A percentile compares a stretch with the other conserved stretches of the same genome.
phyloP scores from a whole-genome alignment of 768 basidiomycete genomes.

The Trametes cingulata region DNA sequence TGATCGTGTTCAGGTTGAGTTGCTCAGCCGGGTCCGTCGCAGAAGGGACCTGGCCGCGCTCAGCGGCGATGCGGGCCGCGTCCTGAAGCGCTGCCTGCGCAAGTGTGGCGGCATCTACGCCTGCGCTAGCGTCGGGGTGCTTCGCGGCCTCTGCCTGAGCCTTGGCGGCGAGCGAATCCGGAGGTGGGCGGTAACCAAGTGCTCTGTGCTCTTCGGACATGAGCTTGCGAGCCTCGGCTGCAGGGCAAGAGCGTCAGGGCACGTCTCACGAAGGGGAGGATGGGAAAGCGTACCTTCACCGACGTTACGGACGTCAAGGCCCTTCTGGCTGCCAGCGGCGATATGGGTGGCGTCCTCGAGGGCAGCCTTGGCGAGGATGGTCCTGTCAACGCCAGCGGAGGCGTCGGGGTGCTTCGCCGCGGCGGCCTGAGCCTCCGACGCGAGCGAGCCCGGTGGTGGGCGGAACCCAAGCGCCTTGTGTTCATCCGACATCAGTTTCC shows the following conservation, averaged over 20 bases:
- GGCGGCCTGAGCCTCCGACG: slow-evolving; percentile 28
- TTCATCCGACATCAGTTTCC: slow-evolving; percentile 31
- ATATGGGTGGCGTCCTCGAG: slow-evolving; percentile 23
- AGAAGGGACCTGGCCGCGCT: slow-evolving; percentile 1
- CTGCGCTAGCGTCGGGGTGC: slow-evolving; percentile 27
- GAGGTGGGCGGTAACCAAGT: slow-evolving; percentile 38
- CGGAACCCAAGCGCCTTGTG: slow-evolving; percentile 32
- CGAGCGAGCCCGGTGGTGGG: slow-evolving; percentile 30
- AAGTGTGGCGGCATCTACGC: slow-evolving; percentile 20
- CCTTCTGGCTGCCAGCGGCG: not conserved
- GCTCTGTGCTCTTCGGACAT: slow-evolving; percentile 40
- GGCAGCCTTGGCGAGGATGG: slow-evolving; percentile 20
- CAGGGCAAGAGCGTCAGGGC: not conserved
- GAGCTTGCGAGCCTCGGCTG: slow-evolving; percentile 35
- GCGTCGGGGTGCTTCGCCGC: slow-evolving; percentile 29
- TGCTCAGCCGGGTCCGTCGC: slow-evolving; percentile 3
- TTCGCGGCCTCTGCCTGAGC: slow-evolving; percentile 38
- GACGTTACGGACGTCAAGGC: slow-evolving; percentile 20
- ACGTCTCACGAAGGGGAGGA: not conserved
- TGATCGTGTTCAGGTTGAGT: slow-evolving; percentile 23
- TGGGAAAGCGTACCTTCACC: slow-evolving; percentile 13
- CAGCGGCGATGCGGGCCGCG: not conserved
- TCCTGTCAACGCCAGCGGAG: not conserved
- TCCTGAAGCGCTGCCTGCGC: slow-evolving; percentile 29
- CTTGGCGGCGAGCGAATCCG: slow-evolving; percentile 37